Conservation (phyloP, 345 rosid genomes). For the Microthlaspi erraticum region DNA sequence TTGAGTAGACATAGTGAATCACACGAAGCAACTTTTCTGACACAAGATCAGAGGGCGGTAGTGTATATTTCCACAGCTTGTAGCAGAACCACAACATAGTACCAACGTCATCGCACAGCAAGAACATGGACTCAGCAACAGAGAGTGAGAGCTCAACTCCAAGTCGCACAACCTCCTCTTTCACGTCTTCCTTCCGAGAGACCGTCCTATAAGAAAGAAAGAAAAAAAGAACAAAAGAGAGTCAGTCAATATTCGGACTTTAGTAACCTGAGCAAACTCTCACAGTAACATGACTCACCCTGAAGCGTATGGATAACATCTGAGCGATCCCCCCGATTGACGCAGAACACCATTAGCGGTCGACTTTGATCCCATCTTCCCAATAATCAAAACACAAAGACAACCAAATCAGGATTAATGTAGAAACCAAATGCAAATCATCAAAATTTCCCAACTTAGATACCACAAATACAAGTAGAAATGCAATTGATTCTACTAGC, state of each 20-base stretch:
- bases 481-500: no score
- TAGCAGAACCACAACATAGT: not conserved
- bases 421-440: no score
- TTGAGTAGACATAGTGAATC: not conserved
- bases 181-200: not conserved
- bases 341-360: not conserved
- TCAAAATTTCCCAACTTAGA: no score
- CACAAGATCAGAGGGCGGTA: not conserved
- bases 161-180: slow-evolving; percentile 4
- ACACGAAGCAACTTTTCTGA: not conserved
- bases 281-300: not conserved
- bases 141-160: not conserved
- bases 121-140: not conserved
- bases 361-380: not conserved
- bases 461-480: no score
- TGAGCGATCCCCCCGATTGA: not conserved
- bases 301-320: not conserved
- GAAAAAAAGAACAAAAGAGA: not conserved
- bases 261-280: not conserved
- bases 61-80: not conserved
- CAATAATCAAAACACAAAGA: no score
- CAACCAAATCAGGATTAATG: no score
- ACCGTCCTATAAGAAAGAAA: not conserved
- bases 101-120: not conserved
- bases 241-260: not conserved